Evolutionary conservation across 2,329 filamentous ascomycete species (phyloP).

Genomic region (Stenocarpella maydis): DNA sequence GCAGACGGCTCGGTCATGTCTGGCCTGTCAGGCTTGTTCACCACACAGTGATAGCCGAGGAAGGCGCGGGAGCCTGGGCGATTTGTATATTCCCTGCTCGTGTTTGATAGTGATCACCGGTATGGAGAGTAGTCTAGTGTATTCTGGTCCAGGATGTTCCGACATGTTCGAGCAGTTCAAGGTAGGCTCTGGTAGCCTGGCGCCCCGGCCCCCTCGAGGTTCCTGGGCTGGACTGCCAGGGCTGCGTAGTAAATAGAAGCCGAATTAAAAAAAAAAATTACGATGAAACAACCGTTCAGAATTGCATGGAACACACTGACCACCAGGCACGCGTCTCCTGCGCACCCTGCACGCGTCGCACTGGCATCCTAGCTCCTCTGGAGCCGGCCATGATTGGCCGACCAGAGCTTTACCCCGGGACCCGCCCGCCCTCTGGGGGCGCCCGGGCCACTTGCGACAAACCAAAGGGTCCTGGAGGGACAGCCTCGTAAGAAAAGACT

Average conservation of each 20-base stretch:
- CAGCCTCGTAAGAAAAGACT: too few species aligned
- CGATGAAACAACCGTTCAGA: slow-evolving; percentile 13
- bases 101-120: slow-evolving; percentile 5
- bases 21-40: slow-evolving; percentile 4
- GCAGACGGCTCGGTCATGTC: slow-evolving; percentile 1
- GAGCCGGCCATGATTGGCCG: not conserved
- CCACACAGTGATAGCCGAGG: not conserved
- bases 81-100: not conserved
- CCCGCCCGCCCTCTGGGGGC: not conserved
- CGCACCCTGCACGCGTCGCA: slow-evolving; percentile 12
- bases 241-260: slow-evolving; percentile 3
- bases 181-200: too few species aligned
- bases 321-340: slow-evolving; percentile 4
- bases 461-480: slow-evolving; percentile 16
- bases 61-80: not conserved
- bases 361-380: slow-evolving; percentile 12
- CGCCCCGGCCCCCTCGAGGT: not conserved
- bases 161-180: not conserved
- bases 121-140: too few species aligned
- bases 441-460: slow-evolving; percentile 15
- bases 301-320: not conserved
- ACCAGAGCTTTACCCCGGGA: slow-evolving; percentile 8
- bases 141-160: too few species aligned
- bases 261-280: too few species aligned
- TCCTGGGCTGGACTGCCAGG: not conserved